Conservation (phyloP, 768 basidiomycete species). For the Dioszegia aurantiaca region DNA sequence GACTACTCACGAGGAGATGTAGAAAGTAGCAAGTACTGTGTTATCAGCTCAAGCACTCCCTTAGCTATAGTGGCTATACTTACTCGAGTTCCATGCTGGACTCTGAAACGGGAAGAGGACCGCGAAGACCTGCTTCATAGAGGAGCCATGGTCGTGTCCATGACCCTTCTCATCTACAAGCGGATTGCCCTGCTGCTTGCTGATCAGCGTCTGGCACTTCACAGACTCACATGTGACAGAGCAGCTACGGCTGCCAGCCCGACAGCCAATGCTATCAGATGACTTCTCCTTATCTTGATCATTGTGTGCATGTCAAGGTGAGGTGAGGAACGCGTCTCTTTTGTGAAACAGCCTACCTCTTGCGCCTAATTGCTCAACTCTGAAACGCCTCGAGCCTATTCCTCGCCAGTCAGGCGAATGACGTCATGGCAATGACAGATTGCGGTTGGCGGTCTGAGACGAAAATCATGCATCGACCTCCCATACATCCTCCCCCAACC, state of each 20-base stretch:
- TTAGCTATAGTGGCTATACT: slow-evolving; percentile 22
- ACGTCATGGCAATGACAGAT: no score
- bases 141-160: slow-evolving; percentile 19
- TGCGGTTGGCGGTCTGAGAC: no score
- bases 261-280: neutral
- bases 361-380: neutral
- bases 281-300: neutral
- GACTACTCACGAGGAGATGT: slow-evolving; percentile 82
- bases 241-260: neutral
- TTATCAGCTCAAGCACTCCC: neutral
- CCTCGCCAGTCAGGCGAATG: no score
- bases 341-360: neutral
- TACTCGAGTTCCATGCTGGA: slow-evolving; percentile 78
- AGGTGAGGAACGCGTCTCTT: neutral
- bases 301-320: neutral
- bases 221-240: slow-evolving; percentile 4
- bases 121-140: slow-evolving; percentile 72
- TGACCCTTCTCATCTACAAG: slow-evolving; percentile 1
- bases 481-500: no score
- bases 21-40: slow-evolving; percentile 81
- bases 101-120: slow-evolving; percentile 79
- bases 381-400: neutral
- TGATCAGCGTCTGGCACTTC: neutral
- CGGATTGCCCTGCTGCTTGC: slow-evolving; percentile 4
- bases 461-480: no score